A percentile compares a stretch with the other conserved stretches of the same genome.
These are phyloP conservation scores for Penicillium corylophilum DNA, from an alignment of 2,329 filamentous ascomycete species.

Conservation along the genomic window DNA sequence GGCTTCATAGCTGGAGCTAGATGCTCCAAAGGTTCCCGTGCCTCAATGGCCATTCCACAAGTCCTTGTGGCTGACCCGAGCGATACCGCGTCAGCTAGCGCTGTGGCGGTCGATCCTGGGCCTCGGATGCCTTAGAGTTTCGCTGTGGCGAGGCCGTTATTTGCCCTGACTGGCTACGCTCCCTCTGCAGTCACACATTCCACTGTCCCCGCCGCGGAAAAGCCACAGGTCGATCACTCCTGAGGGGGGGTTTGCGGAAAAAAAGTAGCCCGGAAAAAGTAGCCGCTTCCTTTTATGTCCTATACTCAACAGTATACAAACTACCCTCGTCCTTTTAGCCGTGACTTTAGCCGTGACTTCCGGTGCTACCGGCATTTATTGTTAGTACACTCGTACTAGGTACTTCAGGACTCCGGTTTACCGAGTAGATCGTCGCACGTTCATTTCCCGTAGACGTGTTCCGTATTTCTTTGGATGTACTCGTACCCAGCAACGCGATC, in stretches of 20 bases:
- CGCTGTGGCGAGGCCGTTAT: constrained; percentile 8
- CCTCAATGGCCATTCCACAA: not conserved
- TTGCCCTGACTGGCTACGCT: constrained; percentile 8
- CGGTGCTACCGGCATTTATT: no score
- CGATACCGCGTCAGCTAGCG: not conserved
- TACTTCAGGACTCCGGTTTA: no score
- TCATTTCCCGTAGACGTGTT: not conserved
- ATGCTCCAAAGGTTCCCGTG: not conserved
- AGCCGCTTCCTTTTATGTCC: constrained; percentile 2
- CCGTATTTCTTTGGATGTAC: no score
- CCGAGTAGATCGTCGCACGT: no score
- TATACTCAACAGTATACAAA: not conserved
- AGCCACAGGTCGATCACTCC: not conserved
- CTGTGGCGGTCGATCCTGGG: constrained; percentile 2
- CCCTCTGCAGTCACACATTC: not conserved
- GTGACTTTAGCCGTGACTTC: not conserved
- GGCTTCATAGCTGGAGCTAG: not conserved
- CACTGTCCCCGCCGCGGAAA: not conserved
- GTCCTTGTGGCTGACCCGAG: not conserved
- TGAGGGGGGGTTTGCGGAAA: no score
- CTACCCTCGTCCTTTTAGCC: not conserved
- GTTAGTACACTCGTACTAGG: no score
- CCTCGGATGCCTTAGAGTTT: constrained; percentile 1
- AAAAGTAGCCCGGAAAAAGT: constrained; percentile 5
- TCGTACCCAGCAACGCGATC: no score